Conservation (phyloP, 371 early-diverging fungal genomes). For the Rhizopus delemar region DNA sequence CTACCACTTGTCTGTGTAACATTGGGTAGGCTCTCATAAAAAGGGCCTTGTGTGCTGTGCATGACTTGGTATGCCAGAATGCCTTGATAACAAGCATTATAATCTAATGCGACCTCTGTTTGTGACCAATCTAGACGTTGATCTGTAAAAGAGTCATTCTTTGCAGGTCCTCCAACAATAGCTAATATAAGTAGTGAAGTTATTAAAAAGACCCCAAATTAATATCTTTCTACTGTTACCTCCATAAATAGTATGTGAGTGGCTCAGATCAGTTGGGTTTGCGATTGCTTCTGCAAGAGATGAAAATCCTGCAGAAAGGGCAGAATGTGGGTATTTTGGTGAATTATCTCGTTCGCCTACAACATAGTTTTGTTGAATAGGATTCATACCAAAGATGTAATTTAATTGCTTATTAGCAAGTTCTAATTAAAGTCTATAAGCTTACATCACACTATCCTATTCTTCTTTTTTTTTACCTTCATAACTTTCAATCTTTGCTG, state of each 20-base stretch:
- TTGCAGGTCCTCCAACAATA: conserved; percentile 52
- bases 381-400: conserved; percentile 54
- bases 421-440: conserved; percentile 1
- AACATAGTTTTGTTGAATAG: conserved; percentile 45
- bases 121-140: conserved; percentile 42
- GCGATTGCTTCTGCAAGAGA: conserved; percentile 7
- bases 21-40: not conserved
- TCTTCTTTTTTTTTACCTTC: conserved; percentile 10
- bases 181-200: conserved; percentile 42
- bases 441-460: too few relatives aligned
- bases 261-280: conserved; percentile 2
- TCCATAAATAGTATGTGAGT: conserved; percentile 22
- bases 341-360: conserved; percentile 53
- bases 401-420: conserved; percentile 37
- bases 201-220: conserved; percentile 3
- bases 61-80: conserved; percentile 51
- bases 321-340: conserved; percentile 53
- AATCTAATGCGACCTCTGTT: conserved; percentile 55
- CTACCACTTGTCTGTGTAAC: too few relatives aligned
- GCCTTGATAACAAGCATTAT: conserved; percentile 52
- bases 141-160: conserved; percentile 45
- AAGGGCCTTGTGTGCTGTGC: conserved; percentile 13
- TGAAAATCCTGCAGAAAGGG: conserved; percentile 38
- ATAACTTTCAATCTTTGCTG: conserved; percentile 14
- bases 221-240: conserved; percentile 5